These are phyloP conservation scores for Cordyceps javanica DNA, from an alignment of 2,329 filamentous ascomycete genomes.

Conservation along the genomic window DNA sequence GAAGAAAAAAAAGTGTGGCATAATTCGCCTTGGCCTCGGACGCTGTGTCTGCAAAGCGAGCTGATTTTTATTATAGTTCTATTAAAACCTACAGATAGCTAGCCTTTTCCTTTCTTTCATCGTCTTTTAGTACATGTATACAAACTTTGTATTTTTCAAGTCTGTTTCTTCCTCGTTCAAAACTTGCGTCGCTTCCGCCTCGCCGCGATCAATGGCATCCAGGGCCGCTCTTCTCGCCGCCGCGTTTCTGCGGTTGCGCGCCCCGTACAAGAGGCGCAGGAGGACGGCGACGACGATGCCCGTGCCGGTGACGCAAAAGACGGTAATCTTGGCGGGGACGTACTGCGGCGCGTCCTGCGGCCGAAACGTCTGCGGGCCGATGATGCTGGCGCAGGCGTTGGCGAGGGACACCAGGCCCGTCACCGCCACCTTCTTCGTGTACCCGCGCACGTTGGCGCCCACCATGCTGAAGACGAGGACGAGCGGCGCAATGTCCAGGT, in stretches of 20 bases:
- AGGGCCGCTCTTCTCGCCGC: slow-evolving; percentile 23
- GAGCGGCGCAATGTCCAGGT: slow-evolving; percentile 45
- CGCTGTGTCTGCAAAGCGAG: no score
- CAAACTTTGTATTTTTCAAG: slow-evolving; percentile 23
- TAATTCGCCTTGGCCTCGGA: no score
- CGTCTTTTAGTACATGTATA: slow-evolving; percentile 17
- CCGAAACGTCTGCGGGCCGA: slow-evolving; percentile 51
- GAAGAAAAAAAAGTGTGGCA: no score
- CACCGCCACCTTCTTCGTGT: slow-evolving; percentile 46
- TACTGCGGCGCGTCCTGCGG: slow-evolving; percentile 45
- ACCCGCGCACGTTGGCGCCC: slow-evolving; percentile 40
- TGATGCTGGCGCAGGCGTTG: slow-evolving; percentile 49
- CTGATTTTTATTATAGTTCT: no score
- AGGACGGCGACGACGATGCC: slow-evolving; percentile 26
- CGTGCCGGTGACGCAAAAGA: slow-evolving; percentile 27
- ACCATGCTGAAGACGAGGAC: slow-evolving; percentile 47
- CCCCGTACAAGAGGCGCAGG: slow-evolving; percentile 27
- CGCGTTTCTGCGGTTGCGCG: slow-evolving; percentile 32
- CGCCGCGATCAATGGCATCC: slow-evolving; percentile 27
- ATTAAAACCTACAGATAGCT: no score
- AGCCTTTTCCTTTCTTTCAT: no score
- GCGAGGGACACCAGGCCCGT: slow-evolving; percentile 42
- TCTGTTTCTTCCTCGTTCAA: slow-evolving; percentile 27
- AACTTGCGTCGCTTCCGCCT: slow-evolving; percentile 17
- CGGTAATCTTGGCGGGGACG: slow-evolving; percentile 47